Base-by-base conservation (phyloP, 345 rosid species). In the Limnanthes douglasii region DNA sequence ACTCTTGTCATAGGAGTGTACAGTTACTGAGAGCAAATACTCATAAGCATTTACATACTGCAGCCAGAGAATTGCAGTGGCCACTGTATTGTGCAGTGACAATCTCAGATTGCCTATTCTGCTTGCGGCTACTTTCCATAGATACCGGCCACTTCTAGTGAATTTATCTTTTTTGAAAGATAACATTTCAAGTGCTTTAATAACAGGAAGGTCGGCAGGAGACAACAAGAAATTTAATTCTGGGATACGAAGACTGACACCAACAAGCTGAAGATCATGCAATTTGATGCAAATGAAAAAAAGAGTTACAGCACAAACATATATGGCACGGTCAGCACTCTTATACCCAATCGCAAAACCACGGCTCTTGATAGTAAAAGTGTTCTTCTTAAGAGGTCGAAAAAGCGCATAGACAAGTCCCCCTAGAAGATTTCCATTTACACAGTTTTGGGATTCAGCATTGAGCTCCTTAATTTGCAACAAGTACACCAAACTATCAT, bases 121-220 rank as follows among this genome's bases (percentile, higher is more conserved):
- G 46, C 59, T 59, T 43, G 88, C 85, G 46, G 83, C 93, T 41
- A 83, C 36, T 52, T 65, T 75, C 97, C 97, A 88, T 2, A 83
- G 70, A 39, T 57, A 50, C 46, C 72, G 65, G 39, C 97, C 95
- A 60, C 47, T 64, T 60, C 95, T 68, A 35, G 40, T 56, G 29
- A 43, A 53, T 37, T 45, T 69, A 14, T 57, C 37, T 50, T 39
- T 65, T 46, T 54, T 60, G 39, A 75, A 59, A 8, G 61, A 65
- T 34, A 72, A 43, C 21, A 63, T 66, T 12, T 41, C 40, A 55
- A 68, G 49, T n/a, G 48, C 67, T 48, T 61, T 50, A 2, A 75
- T 24, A 55, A 75, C 54, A 45, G 59, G 54, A 38, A 88, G 45
- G 58, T 78, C 90, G 31, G 50, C 38, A 3, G 95, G 78, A 51